Evolutionary conservation across 2,329 filamentous ascomycete species (phyloP).

Genomic region (Leptographium radiaticola): DNA sequence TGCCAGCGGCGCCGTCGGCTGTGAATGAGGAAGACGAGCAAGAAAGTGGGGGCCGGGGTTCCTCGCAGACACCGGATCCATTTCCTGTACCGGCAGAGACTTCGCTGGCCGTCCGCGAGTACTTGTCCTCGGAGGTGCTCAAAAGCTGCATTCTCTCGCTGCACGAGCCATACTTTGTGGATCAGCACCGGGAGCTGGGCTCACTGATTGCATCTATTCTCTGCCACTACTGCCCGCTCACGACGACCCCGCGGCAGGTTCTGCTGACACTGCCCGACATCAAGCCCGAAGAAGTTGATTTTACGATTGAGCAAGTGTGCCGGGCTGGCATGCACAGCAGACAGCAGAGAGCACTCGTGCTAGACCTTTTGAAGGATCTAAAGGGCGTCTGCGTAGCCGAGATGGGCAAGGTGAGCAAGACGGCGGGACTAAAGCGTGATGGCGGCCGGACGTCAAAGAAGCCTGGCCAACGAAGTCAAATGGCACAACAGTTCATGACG

Average conservation of each 20-base stretch:
- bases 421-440: slow-evolving; percentile 22
- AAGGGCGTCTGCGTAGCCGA: slow-evolving; percentile 88
- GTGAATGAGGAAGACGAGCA: background rate
- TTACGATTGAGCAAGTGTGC: slow-evolving; percentile 46
- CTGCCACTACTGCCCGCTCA: slow-evolving; percentile 57
- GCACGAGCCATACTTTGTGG: slow-evolving; percentile 92
- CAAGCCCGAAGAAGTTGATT: slow-evolving; percentile 51
- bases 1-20: slow-evolving; percentile 1
- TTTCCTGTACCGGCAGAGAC: slow-evolving; percentile 39
- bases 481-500: slow-evolving; percentile 56
- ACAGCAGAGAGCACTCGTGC: slow-evolving; percentile 65
- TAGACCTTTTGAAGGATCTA: slow-evolving; percentile 75
- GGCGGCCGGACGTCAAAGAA: slow-evolving; percentile 23
- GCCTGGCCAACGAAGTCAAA: slow-evolving; percentile 33
- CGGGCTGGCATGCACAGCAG: slow-evolving; percentile 50
- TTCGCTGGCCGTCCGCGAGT: slow-evolving; percentile 65
- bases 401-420: slow-evolving; percentile 67
- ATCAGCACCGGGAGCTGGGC: slow-evolving; percentile 85
- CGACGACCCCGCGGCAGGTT: slow-evolving; percentile 57
- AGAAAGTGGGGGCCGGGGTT: background rate
- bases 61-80: slow-evolving; percentile 11
- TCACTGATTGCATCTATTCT: slow-evolving; percentile 78
- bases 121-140: slow-evolving; percentile 77
- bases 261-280: slow-evolving; percentile 74
- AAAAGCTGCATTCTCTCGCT: slow-evolving; percentile 82